Percentiles rank a stretch among this genome's conserved stretches.
Evolutionary conservation across 345 rosid species (phyloP).

Genomic region (Eucalyptus marginata): DNA sequence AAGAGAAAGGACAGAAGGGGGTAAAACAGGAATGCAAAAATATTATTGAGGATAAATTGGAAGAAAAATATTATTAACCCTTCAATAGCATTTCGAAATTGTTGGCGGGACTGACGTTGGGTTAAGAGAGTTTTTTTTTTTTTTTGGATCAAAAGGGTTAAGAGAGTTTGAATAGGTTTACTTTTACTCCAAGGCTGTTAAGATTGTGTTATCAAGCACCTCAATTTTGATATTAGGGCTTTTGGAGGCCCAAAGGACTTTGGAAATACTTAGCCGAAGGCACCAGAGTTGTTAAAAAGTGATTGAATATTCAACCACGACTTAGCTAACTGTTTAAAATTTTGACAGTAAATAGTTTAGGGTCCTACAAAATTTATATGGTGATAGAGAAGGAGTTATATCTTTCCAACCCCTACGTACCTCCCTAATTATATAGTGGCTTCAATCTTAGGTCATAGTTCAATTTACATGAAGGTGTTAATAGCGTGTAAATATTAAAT

Average conservation of each 20-base stretch:
- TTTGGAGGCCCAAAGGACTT: not conserved
- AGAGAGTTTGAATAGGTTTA: not conserved
- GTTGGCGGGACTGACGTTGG: not conserved
- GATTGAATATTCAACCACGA: not conserved
- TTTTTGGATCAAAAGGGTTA: not conserved
- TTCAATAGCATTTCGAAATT: not conserved
- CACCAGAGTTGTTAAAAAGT: not conserved
- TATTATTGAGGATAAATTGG: not conserved
- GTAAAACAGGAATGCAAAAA: not conserved
- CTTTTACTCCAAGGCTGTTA: not conserved
- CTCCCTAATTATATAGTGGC: not conserved
- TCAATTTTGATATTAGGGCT: not conserved
- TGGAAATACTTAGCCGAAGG: not conserved
- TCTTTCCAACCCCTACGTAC: not conserved
- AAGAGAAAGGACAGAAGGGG: not conserved
- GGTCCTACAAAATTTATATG: not conserved
- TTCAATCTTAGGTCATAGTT: not conserved
- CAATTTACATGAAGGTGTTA: not conserved
- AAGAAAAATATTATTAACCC: not conserved
- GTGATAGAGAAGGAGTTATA: too few species aligned
- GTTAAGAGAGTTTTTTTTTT: not conserved
- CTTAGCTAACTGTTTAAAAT: not conserved
- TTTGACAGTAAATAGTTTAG: not conserved
- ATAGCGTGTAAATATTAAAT: not conserved
- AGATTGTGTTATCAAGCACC: not conserved